Evolutionary conservation across 495 filamentous ascomycete genomes (phyloP).

Genomic region (Daldinia decipiens): DNA sequence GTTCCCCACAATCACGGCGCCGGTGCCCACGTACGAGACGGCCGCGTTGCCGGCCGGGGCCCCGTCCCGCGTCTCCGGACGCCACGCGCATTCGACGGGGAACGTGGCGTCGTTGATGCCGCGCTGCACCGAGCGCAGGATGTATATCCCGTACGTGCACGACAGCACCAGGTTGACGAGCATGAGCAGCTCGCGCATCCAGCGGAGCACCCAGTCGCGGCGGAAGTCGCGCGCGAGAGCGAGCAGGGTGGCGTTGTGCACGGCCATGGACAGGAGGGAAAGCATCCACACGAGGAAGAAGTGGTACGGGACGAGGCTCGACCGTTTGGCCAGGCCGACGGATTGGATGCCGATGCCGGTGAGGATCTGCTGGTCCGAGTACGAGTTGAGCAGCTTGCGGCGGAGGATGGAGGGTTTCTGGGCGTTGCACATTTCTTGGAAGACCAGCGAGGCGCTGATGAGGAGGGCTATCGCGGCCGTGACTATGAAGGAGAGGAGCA

Average conservation of each 20-base stretch:
- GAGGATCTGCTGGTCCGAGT: constrained; percentile 70
- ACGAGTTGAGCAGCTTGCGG: constrained; percentile 66
- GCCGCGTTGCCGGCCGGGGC: constrained; percentile 43
- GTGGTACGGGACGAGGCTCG: constrained; percentile 66
- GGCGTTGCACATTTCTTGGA: constrained; percentile 53
- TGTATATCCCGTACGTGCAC: constrained; percentile 59
- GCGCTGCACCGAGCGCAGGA: constrained; percentile 58
- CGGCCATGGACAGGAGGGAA: constrained; percentile 65
- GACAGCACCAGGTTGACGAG: constrained; percentile 65
- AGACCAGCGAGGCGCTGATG: constrained; percentile 58
- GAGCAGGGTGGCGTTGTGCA: constrained; percentile 65
- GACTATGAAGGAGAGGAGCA: constrained; percentile 69
- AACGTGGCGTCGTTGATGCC: constrained; percentile 58
- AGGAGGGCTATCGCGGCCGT: constrained; percentile 60
- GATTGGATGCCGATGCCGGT: constrained; percentile 67
- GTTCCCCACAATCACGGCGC: constrained; percentile 62
- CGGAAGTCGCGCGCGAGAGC: constrained; percentile 68
- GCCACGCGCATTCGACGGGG: constrained; percentile 66
- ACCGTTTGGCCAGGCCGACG: constrained; percentile 61
- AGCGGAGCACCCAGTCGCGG: constrained; percentile 68
- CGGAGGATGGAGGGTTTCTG: constrained; percentile 55
- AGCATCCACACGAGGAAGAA: constrained; percentile 73
- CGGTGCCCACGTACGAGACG: constrained; percentile 61
- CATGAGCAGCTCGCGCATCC: constrained; percentile 69
- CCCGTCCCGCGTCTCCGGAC: constrained; percentile 19